Base-by-base conservation (phyloP, 192 early-diverging fungal species). In the Coemansia sp. region DNA sequence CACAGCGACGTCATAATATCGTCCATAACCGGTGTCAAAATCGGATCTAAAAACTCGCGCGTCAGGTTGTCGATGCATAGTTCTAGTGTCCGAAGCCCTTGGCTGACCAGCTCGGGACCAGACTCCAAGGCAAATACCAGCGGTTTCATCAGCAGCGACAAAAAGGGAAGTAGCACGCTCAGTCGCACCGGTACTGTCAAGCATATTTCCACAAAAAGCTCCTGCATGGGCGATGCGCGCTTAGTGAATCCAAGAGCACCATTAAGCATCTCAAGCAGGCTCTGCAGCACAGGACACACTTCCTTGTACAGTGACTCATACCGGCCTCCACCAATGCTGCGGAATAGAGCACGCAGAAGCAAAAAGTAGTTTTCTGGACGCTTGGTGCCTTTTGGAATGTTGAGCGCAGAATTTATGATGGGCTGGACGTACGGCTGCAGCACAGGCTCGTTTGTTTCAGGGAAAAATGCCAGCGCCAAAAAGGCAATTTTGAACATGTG, bases 21-120 rank as follows among this genome's bases (percentile, higher is more conserved):
- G 31, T 88, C 87, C 53, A 94, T 89, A 12, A 97, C 91, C 1
- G 96, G 96, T 13, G 84, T 81, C 79, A 99, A 84, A 51, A 98
- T 96, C 1, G 94, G 96, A 55, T 99, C 96, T 31, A 99, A 59
- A 58, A 97, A 98, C 47, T 96, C 94, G 35, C 92, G 93, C 0
- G 91, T 97, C 35, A 99, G 74, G 62, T 98, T 98, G 65, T 99
- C 97, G 33, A 98, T 92, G 70, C 94, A 98, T 13, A 98, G 81
- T 80, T 99, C 97, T 20, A 99, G 81, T 5, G 94, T 98, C 30
- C 96, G 82, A 41, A 99, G 72, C 5, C 94, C 93, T 69, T 97
- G 94, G 33, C 86, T 91, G n/a, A 97, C 94, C 4, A 98, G 81
- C 36, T 99, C 96, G 3, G 92, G 85, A 12, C 92, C 89, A 0